A percentile compares a stretch with the other conserved stretches of the same genome.
phyloP scores from a whole-genome alignment of 441 rosid genomes.

The Pelargonium citronellum region DNA sequence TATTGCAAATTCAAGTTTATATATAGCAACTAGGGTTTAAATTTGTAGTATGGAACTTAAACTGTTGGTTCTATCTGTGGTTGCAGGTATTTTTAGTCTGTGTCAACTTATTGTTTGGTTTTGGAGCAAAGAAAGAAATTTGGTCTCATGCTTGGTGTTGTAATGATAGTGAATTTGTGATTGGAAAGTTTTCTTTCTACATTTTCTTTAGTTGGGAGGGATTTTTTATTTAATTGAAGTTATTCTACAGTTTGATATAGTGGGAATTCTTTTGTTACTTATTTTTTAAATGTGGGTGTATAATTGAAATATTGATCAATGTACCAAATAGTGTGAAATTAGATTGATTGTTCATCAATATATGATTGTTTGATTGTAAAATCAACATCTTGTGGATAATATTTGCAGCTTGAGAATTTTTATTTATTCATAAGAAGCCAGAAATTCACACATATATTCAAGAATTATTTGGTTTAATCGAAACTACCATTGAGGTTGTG shows the following conservation, averaged over 20 bases:
- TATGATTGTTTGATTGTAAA: not conserved
- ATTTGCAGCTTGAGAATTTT: too few relatives aligned
- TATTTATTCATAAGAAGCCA: too few relatives aligned
- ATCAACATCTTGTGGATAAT: too few relatives aligned
- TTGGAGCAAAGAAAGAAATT: not conserved
- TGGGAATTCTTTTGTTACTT: not conserved
- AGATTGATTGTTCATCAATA: not conserved
- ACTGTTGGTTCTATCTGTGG: not conserved
- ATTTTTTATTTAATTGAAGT: not conserved
- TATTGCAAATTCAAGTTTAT: not conserved
- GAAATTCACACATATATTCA: too few relatives aligned
- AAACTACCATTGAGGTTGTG: too few relatives aligned
- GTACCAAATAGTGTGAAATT: not conserved
- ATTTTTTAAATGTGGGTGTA: too few relatives aligned
- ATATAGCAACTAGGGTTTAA: too few relatives aligned
- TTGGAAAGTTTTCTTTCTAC: not conserved
- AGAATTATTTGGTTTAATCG: too few relatives aligned
- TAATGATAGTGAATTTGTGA: not conserved
- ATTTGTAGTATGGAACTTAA: not conserved
- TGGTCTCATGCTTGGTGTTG: too few relatives aligned
- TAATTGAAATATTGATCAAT: not conserved
- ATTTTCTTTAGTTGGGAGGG: not conserved
- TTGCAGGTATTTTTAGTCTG: not conserved
- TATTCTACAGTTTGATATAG: not conserved
- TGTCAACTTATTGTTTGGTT: not conserved